Percentiles rank a stretch among this genome's conserved stretches.
Conservation (phyloP, 2,329 filamentous ascomycete species). For the Colletotrichum sp. region DNA sequence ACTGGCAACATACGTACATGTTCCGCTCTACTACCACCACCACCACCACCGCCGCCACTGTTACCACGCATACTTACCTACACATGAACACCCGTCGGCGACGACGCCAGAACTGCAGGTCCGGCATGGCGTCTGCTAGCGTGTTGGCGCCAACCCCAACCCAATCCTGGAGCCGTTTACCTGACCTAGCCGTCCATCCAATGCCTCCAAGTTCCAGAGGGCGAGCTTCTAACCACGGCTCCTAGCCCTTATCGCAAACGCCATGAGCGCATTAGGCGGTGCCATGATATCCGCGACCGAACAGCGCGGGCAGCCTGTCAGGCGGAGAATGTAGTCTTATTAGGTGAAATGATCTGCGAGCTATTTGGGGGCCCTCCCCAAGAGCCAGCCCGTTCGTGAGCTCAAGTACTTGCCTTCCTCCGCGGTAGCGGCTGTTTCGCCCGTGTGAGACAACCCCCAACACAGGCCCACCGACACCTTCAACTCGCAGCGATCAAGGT, state of each 20-base stretch:
- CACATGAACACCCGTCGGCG: background rate
- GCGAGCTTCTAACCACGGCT: background rate
- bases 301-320: slow-evolving; percentile 11
- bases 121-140: slow-evolving; percentile 16
- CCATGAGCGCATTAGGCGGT: slow-evolving; percentile 1
- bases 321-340: slow-evolving; percentile 20
- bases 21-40: background rate
- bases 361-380: background rate
- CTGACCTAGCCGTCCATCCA: background rate
- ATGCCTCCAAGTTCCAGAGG: background rate
- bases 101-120: slow-evolving; percentile 17
- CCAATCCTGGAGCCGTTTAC: background rate
- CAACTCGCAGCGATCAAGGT: background rate
- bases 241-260: background rate
- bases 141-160: slow-evolving; percentile 4
- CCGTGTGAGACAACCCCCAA: background rate
- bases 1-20: background rate
- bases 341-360: slow-evolving; percentile 14
- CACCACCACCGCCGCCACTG: background rate
- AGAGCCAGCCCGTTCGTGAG: slow-evolving; percentile 1
- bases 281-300: slow-evolving; percentile 11
- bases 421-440: background rate
- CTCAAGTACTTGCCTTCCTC: background rate
- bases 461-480: background rate
- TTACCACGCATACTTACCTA: background rate